Percentiles rank a stretch among this genome's conserved stretches.
These are phyloP conservation scores for Teunomyces cretensis DNA, from an alignment of 805 yeast species.

Conservation along the genomic window DNA sequence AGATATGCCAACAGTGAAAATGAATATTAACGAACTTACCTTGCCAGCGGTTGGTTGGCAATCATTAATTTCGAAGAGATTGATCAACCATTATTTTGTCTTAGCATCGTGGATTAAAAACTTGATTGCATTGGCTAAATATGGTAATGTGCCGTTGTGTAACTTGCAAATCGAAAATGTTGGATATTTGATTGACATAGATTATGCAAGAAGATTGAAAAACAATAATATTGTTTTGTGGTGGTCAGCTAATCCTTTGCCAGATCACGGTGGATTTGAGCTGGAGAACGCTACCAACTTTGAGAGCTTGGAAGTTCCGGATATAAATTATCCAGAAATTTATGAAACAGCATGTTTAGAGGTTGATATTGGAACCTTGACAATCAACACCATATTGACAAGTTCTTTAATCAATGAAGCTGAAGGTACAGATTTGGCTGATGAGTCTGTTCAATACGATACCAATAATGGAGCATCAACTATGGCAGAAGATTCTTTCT, in stretches of 20 bases:
- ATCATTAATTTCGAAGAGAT: constrained; percentile 56
- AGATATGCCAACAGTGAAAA: constrained; percentile 62
- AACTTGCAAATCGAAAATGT: constrained; percentile 77
- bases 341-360: constrained; percentile 80
- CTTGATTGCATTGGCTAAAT: constrained; percentile 62
- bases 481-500: constrained; percentile 81
- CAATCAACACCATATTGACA: constrained; percentile 82
- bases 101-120: constrained; percentile 72
- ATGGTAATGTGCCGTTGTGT: constrained; percentile 82
- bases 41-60: constrained; percentile 86
- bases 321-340: constrained; percentile 72
- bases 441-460: constrained; percentile 35
- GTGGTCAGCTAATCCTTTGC: constrained; percentile 85
- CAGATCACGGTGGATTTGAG: constrained; percentile 84
- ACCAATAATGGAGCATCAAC: constrained; percentile 43
- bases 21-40: constrained; percentile 56
- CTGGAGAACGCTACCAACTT: constrained; percentile 58
- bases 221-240: constrained; percentile 73
- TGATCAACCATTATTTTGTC: constrained; percentile 69
- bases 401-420: constrained; percentile 83
- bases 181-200: constrained; percentile 78
- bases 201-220: constrained; percentile 75
- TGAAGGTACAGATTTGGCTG: constrained; percentile 79
- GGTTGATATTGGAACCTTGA: constrained; percentile 71
- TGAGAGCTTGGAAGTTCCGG: constrained; percentile 63